A percentile compares a stretch with the other conserved stretches of the same genome.
These are phyloP conservation scores for Calonectria multiphialidica DNA, from an alignment of 2,329 filamentous ascomycete genomes.

Conservation along the genomic window DNA sequence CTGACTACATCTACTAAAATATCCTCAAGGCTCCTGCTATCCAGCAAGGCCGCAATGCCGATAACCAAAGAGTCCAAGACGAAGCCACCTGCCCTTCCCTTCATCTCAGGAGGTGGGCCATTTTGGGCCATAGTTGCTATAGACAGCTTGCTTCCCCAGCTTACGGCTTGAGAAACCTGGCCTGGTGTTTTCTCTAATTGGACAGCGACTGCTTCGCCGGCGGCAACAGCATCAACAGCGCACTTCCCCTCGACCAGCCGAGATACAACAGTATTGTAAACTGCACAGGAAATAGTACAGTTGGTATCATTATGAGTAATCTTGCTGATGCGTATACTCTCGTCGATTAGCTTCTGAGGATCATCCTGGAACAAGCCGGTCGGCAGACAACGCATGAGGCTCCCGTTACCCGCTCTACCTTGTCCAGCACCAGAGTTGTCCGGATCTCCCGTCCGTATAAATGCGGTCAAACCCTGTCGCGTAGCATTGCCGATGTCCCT, in stretches of 20 bases:
- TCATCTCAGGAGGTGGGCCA: slow-evolving; percentile 46
- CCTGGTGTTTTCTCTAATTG: slow-evolving; percentile 37
- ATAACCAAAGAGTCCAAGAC: slow-evolving; percentile 58
- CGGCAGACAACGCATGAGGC: slow-evolving; percentile 61
- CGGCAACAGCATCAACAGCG: slow-evolving; percentile 43
- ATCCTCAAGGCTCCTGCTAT: slow-evolving; percentile 53
- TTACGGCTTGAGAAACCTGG: slow-evolving; percentile 42
- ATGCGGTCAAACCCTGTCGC: slow-evolving; percentile 46
- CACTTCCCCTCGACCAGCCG: slow-evolving; percentile 44
- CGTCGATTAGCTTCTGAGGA: slow-evolving; percentile 38
- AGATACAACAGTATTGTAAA: slow-evolving; percentile 53
- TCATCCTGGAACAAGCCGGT: slow-evolving; percentile 56
- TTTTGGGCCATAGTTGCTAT: slow-evolving; percentile 45
- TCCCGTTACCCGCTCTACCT: slow-evolving; percentile 58
- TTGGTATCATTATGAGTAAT: slow-evolving; percentile 53
- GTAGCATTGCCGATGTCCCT: slow-evolving; percentile 52
- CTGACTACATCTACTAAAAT: slow-evolving; percentile 59
- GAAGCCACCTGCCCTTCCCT: slow-evolving; percentile 50
- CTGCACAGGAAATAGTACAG: slow-evolving; percentile 52
- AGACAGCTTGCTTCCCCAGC: slow-evolving; percentile 41
- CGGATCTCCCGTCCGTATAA: slow-evolving; percentile 43
- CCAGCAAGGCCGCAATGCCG: slow-evolving; percentile 56
- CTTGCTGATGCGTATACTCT: slow-evolving; percentile 52
- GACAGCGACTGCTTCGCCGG: slow-evolving; percentile 38
- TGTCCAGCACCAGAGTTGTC: slow-evolving; percentile 51